phyloP scores from a whole-genome alignment of 1,284 basidiomycete species.

The Trichosporon ovoides region DNA sequence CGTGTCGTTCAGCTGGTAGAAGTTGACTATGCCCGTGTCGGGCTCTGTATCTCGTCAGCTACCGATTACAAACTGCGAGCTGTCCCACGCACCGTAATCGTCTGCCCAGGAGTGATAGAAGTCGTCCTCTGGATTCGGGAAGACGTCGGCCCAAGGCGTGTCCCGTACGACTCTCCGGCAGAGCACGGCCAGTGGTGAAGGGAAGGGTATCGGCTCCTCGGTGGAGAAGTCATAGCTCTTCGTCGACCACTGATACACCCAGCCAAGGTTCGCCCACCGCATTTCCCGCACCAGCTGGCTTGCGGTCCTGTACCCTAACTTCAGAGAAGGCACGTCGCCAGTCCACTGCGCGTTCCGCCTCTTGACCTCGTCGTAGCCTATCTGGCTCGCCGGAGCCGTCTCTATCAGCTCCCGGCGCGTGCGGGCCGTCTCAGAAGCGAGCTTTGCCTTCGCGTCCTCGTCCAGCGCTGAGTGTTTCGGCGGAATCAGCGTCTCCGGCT shows the following conservation, averaged over 20 bases:
- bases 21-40: constrained; percentile 90
- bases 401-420: constrained; percentile 26
- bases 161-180: constrained; percentile 60
- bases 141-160: constrained; percentile 67
- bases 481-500: no score
- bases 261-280: constrained; percentile 88
- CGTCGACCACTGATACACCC: constrained; percentile 85
- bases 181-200: constrained; percentile 54
- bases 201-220: constrained; percentile 58
- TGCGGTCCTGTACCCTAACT: constrained; percentile 60
- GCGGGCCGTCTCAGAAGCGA: not conserved
- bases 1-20: constrained; percentile 76
- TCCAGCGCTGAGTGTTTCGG: constrained; percentile 22
- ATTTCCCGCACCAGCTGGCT: constrained; percentile 63
- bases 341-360: constrained; percentile 34
- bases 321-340: constrained; percentile 26
- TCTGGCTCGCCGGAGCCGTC: constrained; percentile 33
- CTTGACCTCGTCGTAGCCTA: constrained; percentile 42
- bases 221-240: constrained; percentile 80
- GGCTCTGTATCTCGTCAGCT: no score
- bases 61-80: no score
- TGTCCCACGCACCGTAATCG: constrained; percentile 63
- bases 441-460: not conserved
- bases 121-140: constrained; percentile 42
- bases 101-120: constrained; percentile 57